Evolutionary conservation across 2,329 filamentous ascomycete species (phyloP), one percentile per base, ranked within the genome.

Genomic region (Aspergillus aculeatus): DNA sequence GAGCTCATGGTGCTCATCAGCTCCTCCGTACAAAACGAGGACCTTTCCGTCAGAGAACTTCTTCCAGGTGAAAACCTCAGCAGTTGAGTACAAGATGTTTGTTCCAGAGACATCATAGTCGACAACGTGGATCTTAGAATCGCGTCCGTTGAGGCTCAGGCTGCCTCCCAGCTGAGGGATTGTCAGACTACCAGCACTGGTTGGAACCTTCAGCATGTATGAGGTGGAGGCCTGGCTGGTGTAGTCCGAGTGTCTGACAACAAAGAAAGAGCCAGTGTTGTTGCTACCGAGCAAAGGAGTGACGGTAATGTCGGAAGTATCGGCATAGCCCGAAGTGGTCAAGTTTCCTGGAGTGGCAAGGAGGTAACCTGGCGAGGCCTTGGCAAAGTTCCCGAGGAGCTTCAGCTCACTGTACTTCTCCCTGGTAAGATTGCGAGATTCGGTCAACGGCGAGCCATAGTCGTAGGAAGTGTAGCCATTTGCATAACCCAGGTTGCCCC

Each of bases 331-430:
- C 4, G 64, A 62, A 5, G 68, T 73, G 7, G 69, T 73, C 32
- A 69, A 47, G 65, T 80, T 77, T 11, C 82, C 81, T 1, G 86
- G 83, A 0, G 77, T 80, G 0, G 86, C 83, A 2, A 83, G 83
- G 19, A 92, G 76, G 66, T 91, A 93, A 0, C 83, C 85, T 0
- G 89, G 88, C 0, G 89, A 90, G 0, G 86, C 88, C 66, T 88
- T 88, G 55, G 91, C 73, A 73, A 94, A 94, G 66, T 91, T 89
- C 26, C 85, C 89, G 63, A 91, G 79, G 1, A 94, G 82, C 69
- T 94, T 95, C 26, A 90, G 79, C 71, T 95, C 90, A 47, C 86
- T 88, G 72, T 92, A 94, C 72, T 94, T 94, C 70, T 92, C 89
- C 2, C 89, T 83, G 29, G 81, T 77, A 3, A 94, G 78, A 1